Base-by-base conservation (phyloP, 352 stramenopile genomes). In the Pythium dissimile region DNA sequence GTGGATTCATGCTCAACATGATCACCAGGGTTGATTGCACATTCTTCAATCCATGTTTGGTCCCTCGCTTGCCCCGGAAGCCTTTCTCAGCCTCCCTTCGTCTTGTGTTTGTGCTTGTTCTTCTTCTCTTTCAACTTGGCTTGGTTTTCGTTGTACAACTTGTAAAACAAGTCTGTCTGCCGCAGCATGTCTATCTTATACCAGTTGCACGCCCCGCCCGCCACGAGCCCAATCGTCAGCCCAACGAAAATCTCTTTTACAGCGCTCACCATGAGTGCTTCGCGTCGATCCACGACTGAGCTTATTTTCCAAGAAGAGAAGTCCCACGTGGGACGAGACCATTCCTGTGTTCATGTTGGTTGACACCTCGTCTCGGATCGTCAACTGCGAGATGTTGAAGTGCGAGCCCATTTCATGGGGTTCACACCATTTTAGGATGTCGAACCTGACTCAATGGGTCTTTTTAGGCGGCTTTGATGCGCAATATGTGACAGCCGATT, bases 401-500 rank as follows among this genome's bases (percentile, higher is more conserved):
- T 45, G 38, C n/a, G 18, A 5, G 21, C 15, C 34, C 7, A 16
- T 21, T 42, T 49, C 2, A 41, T 26, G 50, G 48, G 51, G 51
- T 35, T 39, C 51, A 59, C 50, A 2, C 31, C 26, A 49, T 32
- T 37, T 47, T 15, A 24, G 48, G 20, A 32, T 24, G 11, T 13
- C 1, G 21, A n/a, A 4, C 2, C 6, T 24, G 28, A n/a, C 20
- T 32, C 16, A n/a, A n/a, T 28, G 30, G 27, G 15, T 38, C 49
- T 41, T 23, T 31, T 21, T 21, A 43, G n/a, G n/a, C n/a, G n/a
- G n/a, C 18, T 31, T 21, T 21, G 35, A 27, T 42, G 50, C 41
- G 50, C 26, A n/a, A 46, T 15, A 24, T 46, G 56, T 56, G 56
- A 50, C 56, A 64, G 48, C 39, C 30, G 38, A 64, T 64, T 64